Base-by-base conservation (phyloP, 768 basidiomycete genomes). In the Lyophyllum decastes region DNA sequence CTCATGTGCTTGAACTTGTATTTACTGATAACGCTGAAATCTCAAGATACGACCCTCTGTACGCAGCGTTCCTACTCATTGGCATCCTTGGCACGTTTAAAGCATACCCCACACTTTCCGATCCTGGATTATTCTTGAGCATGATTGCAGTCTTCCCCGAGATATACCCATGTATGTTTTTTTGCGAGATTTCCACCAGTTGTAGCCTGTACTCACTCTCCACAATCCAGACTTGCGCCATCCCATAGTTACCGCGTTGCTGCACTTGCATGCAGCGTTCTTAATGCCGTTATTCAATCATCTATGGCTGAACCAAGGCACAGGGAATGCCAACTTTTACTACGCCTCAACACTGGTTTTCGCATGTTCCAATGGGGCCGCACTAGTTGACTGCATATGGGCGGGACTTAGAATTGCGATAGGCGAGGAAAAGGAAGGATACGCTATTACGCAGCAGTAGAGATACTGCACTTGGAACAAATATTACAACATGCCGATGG, bases 311-410 rank as follows among this genome's bases (percentile, higher is more conserved):
- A 79, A 78, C 9, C 89, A 94, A 55, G 95, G 94, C 1, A 92
- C 94, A 5, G 97, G 94, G 2, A 98, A 99, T 66, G 95, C 96
- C 46, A 98, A 98, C 71, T 99, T 99, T 74, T 98, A 92, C 75
- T 99, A 98, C 66, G 97, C 97, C 0, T 88, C 90, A 3, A 98
- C 95, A 2, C 78, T 98, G 59, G 96, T 99, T 16, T 94, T 95
- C 71, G 95, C 94, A 0, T 81, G 94, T 61, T 90, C 88, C 2
- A 89, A 92, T 61, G 94, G 93, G 0, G 83, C 90, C n/a, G 89
- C 89, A 17, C 66, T 95, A 12, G 76, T 94, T 2, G 96, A 97
- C 67, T 85, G 84, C 26, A 76, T 92, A 26, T 92, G 88, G 80
- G 92, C 94, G 0, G 90, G 89, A n/a, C 75, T 95, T 68, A 78